Percentiles rank a stretch among this genome's conserved stretches.
These are phyloP conservation scores for Termitomyces bulborhizus DNA, from an alignment of 768 basidiomycete species.

Conservation along the genomic window DNA sequence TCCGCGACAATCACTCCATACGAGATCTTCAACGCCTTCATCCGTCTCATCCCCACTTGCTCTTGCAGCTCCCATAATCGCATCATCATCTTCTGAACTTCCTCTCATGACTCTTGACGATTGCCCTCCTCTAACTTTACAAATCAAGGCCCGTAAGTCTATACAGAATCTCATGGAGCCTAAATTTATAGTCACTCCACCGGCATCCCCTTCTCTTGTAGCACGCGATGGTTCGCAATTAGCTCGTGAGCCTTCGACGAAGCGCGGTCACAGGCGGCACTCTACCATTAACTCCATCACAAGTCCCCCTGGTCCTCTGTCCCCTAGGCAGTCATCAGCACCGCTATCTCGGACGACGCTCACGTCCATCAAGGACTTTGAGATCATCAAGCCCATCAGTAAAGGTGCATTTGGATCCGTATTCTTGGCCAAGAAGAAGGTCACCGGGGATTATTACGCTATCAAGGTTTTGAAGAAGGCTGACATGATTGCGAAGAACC, in stretches of 20 bases:
- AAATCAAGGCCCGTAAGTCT: slow-evolving; percentile 61
- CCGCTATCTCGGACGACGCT: slow-evolving; percentile 75
- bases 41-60: slow-evolving; percentile 86
- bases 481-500: slow-evolving; percentile 99
- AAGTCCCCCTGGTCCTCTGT: slow-evolving; percentile 66
- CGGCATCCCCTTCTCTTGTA: slow-evolving; percentile 62
- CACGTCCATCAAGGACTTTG: slow-evolving; percentile 97
- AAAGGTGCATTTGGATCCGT: slow-evolving; percentile 99
- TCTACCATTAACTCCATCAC: slow-evolving; percentile 62
- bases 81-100: slow-evolving; percentile 32
- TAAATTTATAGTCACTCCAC: slow-evolving; percentile 65
- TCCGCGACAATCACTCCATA: slow-evolving; percentile 49
- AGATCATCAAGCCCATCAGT: slow-evolving; percentile 98
- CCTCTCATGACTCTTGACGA: slow-evolving; percentile 41
- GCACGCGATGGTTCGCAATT: slow-evolving; percentile 32
- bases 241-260: slow-evolving; percentile 41
- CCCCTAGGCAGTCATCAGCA: slow-evolving; percentile 78
- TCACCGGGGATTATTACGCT: slow-evolving; percentile 96
- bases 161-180: slow-evolving; percentile 59
- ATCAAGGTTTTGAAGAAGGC: slow-evolving; percentile 99
- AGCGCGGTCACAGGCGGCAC: slow-evolving; percentile 62
- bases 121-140: slow-evolving; percentile 51
- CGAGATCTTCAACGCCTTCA: slow-evolving; percentile 83
- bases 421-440: slow-evolving; percentile 97
- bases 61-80: slow-evolving; percentile 78